Evolutionary conservation across 2,329 filamentous ascomycete genomes (phyloP).

Genomic region (Cytospora mali): DNA sequence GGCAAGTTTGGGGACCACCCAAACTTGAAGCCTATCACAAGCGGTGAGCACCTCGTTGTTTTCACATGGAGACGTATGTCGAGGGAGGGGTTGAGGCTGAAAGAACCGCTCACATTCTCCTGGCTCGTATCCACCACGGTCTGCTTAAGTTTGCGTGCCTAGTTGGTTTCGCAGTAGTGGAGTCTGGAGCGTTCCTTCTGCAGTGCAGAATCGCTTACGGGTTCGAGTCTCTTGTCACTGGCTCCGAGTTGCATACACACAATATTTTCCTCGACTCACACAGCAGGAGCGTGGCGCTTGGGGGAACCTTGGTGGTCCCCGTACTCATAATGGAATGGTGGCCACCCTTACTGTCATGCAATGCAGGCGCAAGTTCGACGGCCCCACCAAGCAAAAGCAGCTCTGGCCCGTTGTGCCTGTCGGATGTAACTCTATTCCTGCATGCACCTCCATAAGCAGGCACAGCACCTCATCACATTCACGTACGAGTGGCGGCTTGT

Average conservation of each 20-base stretch:
- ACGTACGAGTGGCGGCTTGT: slow-evolving; percentile 12
- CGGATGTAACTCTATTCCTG: slow-evolving; percentile 13
- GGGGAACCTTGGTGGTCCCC: not conserved
- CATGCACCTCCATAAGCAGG: slow-evolving; percentile 1
- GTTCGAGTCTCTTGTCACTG: slow-evolving; percentile 13
- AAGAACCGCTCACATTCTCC: slow-evolving; percentile 4
- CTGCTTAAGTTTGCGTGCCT: slow-evolving; percentile 4
- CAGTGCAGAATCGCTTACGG: not conserved
- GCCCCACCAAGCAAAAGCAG: slow-evolving; percentile 8
- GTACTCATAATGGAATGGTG: not conserved
- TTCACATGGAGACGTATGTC: not conserved
- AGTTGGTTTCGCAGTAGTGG: slow-evolving; percentile 16
- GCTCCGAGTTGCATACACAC: not conserved
- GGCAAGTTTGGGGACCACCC: not conserved
- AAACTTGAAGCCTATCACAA: not conserved
- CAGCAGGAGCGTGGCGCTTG: slow-evolving; percentile 15
- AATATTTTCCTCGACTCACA: slow-evolving; percentile 9
- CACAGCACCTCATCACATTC: slow-evolving; percentile 1
- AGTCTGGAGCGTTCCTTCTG: slow-evolving; percentile 14
- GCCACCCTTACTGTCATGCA: slow-evolving; percentile 18
- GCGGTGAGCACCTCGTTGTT: not conserved
- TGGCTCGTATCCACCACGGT: slow-evolving; percentile 9
- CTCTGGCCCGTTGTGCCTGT: slow-evolving; percentile 20
- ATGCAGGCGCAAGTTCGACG: slow-evolving; percentile 10
- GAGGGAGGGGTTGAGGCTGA: slow-evolving; percentile 4